Percentiles rank a stretch among this genome's conserved stretches.
phyloP scores from a whole-genome alignment of 2,329 filamentous ascomycete genomes.

The Daldinia eschscholtzii region DNA sequence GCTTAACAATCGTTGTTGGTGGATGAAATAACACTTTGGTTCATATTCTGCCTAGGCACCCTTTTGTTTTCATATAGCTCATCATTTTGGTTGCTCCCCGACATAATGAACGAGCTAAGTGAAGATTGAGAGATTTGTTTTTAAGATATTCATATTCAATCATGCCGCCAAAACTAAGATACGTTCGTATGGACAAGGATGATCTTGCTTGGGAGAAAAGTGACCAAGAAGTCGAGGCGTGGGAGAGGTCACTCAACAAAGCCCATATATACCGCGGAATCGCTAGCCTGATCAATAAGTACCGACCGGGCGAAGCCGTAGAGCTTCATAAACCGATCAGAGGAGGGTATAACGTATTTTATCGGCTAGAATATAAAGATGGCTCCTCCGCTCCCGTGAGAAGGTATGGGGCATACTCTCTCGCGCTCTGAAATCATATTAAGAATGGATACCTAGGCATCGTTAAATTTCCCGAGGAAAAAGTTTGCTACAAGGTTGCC shows the following conservation, averaged over 20 bases:
- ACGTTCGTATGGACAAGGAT: conserved; percentile 45
- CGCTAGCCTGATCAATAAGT: conserved; percentile 45
- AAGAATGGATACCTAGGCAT: neutral
- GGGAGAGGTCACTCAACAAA: conserved; percentile 44
- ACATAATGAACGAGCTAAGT: neutral
- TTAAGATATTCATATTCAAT: neutral
- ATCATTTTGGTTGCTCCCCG: neutral
- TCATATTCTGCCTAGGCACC: too few species aligned
- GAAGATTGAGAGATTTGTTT: neutral
- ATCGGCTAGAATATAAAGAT: conserved; percentile 52
- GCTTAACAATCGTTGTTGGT: neutral
- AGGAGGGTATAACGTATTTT: conserved; percentile 52
- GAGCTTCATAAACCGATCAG: conserved; percentile 47
- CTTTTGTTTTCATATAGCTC: neutral
- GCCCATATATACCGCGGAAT: neutral
- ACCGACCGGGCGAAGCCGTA: conserved; percentile 44
- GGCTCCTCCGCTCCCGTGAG: conserved; percentile 51
- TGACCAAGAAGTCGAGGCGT: conserved; percentile 46
- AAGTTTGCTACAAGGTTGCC: conserved; percentile 49
- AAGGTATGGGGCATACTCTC: conserved; percentile 26
- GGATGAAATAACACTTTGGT: too few species aligned
- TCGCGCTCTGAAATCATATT: too few species aligned
- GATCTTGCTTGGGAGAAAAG: conserved; percentile 50
- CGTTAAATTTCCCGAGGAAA: neutral
- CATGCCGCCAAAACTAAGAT: conserved; percentile 48